Evolutionary conservation across 768 basidiomycete species (phyloP).

Genomic region (Hydnomerulius pinastri): DNA sequence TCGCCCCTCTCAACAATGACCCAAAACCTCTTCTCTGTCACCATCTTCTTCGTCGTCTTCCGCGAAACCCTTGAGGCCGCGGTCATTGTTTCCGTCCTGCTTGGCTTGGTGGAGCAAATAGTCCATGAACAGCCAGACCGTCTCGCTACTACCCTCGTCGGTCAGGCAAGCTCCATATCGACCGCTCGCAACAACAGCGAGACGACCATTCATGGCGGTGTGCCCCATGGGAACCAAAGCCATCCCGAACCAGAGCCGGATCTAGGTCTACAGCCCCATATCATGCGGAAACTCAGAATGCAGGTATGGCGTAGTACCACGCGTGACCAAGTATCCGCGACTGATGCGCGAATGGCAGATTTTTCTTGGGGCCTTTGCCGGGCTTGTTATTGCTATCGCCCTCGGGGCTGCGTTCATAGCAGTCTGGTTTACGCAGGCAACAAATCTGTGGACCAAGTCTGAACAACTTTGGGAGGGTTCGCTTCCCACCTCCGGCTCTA

Average conservation of each 20-base stretch:
- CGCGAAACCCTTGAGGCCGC: conserved; percentile 92
- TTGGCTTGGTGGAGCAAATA: conserved; percentile 89
- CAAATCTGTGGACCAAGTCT: conserved; percentile 78
- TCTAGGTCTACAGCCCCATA: conserved; percentile 36
- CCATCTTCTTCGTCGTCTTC: conserved; percentile 97
- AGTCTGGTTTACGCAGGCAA: conserved; percentile 91
- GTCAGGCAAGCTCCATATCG: not conserved
- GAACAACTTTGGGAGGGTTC: conserved; percentile 93
- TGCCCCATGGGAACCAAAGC: conserved; percentile 11
- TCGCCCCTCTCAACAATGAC: conserved; percentile 44
- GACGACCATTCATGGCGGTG: conserved; percentile 1
- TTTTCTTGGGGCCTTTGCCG: conserved; percentile 69
- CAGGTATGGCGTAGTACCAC: conserved; percentile 46
- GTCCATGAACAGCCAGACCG: conserved; percentile 42
- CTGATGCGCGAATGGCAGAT: conserved; percentile 46
- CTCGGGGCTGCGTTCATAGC: conserved; percentile 93
- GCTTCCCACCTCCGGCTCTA: conserved; percentile 1
- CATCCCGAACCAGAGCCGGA: conserved; percentile 32
- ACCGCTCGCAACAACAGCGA: conserved; percentile 2
- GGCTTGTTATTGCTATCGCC: conserved; percentile 76
- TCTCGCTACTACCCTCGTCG: not conserved
- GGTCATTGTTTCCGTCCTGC: conserved; percentile 90
- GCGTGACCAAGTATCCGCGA: not conserved
- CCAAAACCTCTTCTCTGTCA: conserved; percentile 78
- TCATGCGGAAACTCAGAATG: conserved; percentile 68